Conservation (phyloP, 805 yeast species). For the Lipomyces anomalus region DNA sequence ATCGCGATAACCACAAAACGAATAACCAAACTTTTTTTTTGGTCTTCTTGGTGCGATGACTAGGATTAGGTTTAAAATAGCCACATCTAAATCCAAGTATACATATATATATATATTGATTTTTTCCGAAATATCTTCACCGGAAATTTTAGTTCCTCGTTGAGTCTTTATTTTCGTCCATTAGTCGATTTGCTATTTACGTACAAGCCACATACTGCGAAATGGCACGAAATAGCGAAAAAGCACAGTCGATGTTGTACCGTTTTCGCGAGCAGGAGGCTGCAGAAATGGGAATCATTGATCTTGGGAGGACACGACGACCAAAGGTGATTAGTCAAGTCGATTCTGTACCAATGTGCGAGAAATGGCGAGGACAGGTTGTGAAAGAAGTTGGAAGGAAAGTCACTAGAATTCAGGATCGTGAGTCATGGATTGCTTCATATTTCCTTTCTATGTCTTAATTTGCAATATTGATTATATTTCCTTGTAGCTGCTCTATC, state of each 20-base stretch:
- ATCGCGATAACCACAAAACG: too few species aligned
- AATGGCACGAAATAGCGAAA: slow-evolving; percentile 76
- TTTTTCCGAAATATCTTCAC: too few species aligned
- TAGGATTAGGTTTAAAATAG: too few species aligned
- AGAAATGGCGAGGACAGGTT: slow-evolving; percentile 60
- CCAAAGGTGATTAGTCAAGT: slow-evolving; percentile 57
- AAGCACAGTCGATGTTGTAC: slow-evolving; percentile 64
- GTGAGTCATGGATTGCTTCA: slow-evolving; percentile 23
- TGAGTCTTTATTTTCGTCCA: too few species aligned
- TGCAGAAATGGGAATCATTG: slow-evolving; percentile 49
- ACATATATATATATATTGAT: too few species aligned
- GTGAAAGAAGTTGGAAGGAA: slow-evolving; percentile 57
- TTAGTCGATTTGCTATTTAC: too few species aligned
- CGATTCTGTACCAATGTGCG: slow-evolving; percentile 55
- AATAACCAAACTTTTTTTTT: too few species aligned
- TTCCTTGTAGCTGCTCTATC: slow-evolving; percentile 36
- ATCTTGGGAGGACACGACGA: slow-evolving; percentile 49
- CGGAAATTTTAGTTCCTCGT: too few species aligned
- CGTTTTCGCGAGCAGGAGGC: slow-evolving; percentile 60
- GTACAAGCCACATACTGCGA: too few species aligned
- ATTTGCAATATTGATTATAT: background rate
- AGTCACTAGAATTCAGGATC: slow-evolving; percentile 59
- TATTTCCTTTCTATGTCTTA: slow-evolving; percentile 3
- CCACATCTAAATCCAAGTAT: too few species aligned
- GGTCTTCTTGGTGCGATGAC: too few species aligned